Percentiles rank a stretch among this genome's conserved stretches.
Conservation (phyloP, 139 green algal species). For the Klebsormidium nitens region DNA sequence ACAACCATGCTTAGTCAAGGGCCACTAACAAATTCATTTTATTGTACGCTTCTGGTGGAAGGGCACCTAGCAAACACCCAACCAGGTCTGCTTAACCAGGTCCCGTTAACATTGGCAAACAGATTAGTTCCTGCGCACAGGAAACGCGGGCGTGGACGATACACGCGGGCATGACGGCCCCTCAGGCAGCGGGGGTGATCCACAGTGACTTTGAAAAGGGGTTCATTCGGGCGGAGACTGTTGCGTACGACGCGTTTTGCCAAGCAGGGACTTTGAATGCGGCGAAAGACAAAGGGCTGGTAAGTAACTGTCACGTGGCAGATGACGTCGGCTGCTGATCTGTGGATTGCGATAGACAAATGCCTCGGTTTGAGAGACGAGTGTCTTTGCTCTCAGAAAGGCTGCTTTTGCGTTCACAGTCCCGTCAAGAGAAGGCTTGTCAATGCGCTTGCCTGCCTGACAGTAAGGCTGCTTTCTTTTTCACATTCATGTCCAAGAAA, state of each 20-base stretch:
- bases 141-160: constrained; percentile 50
- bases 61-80: too few relatives aligned
- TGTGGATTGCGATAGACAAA: background rate
- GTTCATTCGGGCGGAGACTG: constrained; percentile 98
- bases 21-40: too few relatives aligned
- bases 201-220: constrained; percentile 97
- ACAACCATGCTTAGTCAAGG: too few relatives aligned
- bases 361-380: background rate
- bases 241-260: constrained; percentile 37
- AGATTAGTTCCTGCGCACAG: too few relatives aligned
- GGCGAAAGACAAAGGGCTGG: constrained; percentile 41
- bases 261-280: constrained; percentile 21
- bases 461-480: background rate
- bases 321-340: background rate
- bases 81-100: too few relatives aligned
- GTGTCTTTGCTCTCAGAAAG: background rate
- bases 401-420: background rate
- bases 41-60: too few relatives aligned
- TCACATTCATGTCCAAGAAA: too few relatives aligned
- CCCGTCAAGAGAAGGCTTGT: background rate
- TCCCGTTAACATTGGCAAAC: too few relatives aligned
- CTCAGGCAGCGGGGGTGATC: constrained; percentile 90
- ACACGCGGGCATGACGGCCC: constrained; percentile 58
- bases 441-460: constrained; percentile 3
- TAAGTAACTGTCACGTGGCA: constrained; percentile 9